Evolutionary conservation across 371 early-diverging fungal genomes (phyloP), one percentile per base, ranked within the genome.

Genomic region (Mucor indicus): DNA sequence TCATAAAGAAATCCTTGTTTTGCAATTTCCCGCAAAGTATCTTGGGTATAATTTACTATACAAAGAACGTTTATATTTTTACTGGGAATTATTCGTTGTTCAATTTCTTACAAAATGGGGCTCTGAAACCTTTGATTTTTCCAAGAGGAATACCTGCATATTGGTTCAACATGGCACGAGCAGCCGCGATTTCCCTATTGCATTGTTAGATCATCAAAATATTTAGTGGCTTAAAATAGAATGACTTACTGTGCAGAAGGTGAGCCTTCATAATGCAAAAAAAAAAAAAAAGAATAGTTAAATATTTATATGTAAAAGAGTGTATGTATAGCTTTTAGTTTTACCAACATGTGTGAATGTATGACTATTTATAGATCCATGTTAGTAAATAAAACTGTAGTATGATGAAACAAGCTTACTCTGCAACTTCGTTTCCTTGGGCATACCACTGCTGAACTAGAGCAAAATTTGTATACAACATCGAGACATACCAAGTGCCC

Each of bases 401-500:
- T n/a, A 29, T 33, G 7, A 35, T n/a, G n/a, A 16, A 15, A 9
- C 35, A 33, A 33, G 35, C 67, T 70, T 79, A 78, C 68, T 77
- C 75, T 8, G 83, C 85, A 19, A 84, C 77, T 57, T 87, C 88
- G 50, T 86, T 73, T 39, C 87, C 87, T 20, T 77, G 68, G 32
- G 85, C 86, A 39, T 86, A 85, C 84, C 84, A 85, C 50, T 82
- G 77, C 44, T 83, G 80, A 29, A 85, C 78, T 29, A 84, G 62
- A 13, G 80, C 65, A 48, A 75, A 85, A 56, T 88, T 81, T 5
- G 84, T 78, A 45, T 86, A 85, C 29, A 74, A 55, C 59, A 77
- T 83, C 24, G 81, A 81, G 13, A 80, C 77, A 61, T 75, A 88
- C 75, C 76, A 84, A 16, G 84, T 85, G 11, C 79, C 77, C 56